Conservation (phyloP, 768 basidiomycete genomes). For the Panellus pusillus region DNA sequence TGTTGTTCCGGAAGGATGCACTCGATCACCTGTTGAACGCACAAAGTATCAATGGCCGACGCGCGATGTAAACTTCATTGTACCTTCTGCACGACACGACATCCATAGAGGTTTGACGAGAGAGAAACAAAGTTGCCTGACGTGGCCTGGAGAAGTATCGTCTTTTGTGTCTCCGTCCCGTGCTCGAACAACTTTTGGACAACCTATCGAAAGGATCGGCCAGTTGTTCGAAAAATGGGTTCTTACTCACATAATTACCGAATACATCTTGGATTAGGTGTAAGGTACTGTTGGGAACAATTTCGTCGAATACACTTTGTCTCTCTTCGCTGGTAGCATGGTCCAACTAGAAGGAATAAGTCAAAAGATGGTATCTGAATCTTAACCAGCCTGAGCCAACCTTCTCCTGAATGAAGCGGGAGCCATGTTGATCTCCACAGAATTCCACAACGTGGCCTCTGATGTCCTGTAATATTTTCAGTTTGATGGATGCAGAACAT, state of each 20-base stretch:
- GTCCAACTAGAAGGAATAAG: slow-evolving; percentile 53
- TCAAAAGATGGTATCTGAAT: too few species aligned
- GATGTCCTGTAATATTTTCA: slow-evolving; percentile 63
- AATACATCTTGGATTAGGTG: slow-evolving; percentile 90
- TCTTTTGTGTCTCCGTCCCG: slow-evolving; percentile 75
- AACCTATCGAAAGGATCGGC: slow-evolving; percentile 51
- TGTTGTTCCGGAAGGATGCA: slow-evolving; percentile 79
- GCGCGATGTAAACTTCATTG: slow-evolving; percentile 1
- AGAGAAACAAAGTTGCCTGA: slow-evolving; percentile 75
- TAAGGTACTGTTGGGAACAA: slow-evolving; percentile 72
- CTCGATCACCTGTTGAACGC: slow-evolving; percentile 69
- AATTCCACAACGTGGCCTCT: slow-evolving; percentile 87
- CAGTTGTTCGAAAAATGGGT: neutral
- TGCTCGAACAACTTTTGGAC: slow-evolving; percentile 93
- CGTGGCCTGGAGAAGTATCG: slow-evolving; percentile 66
- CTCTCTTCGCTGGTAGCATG: slow-evolving; percentile 76
- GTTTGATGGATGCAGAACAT: neutral
- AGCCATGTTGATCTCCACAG: slow-evolving; percentile 93
- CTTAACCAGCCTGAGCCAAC: too few species aligned
- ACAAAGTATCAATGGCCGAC: neutral
- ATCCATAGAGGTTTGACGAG: slow-evolving; percentile 93
- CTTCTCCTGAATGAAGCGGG: slow-evolving; percentile 88
- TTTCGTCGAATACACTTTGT: slow-evolving; percentile 81
- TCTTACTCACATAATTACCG: slow-evolving; percentile 82
- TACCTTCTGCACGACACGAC: slow-evolving; percentile 93